Evolutionary conservation across 139 green algal species (phyloP), one percentile per base, ranked within the genome.

Genomic region (Picochlorum sp.): DNA sequence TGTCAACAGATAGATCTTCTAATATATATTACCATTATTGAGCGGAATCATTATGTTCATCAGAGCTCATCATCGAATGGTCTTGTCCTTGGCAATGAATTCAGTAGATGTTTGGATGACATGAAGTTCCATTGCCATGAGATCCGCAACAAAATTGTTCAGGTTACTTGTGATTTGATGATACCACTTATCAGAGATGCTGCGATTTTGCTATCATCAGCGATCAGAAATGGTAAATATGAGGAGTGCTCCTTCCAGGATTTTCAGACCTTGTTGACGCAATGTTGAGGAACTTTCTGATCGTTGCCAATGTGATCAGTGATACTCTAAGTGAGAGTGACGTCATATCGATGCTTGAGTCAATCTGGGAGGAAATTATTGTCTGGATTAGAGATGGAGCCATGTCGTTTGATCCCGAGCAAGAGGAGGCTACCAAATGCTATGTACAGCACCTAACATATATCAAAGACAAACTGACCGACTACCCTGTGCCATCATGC

Each of bases 81-180:
- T 26, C 16, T 54, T 54, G n/a, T 21, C 2, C 47, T 54, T 54
- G 47, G n/a, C n/a, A 54, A 54, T 21, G 47, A 54, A 54, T 54
- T 54, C 15, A 13, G n/a, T 54, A 54, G 47, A 54, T 20, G n/a
- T 32, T 10, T 60, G 38, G 70, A 89, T 81, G 88, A 95, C 69
- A 68, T 94, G 57, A 68, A 49, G 18, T 66, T 86, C 18, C 88
- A 95, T 72, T 74, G 81, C 45, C 74, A 82, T 44, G 85, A 94
- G 74, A 79, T 97, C 45, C 82, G 91, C 72, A 72, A 57, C 75
- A 97, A 97, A 83, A 77, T 97, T 52, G 86, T 97, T n/a, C 71
- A 82, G 56, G 96, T 97, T 71, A 97, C 96, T 86, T 80, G 86
- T 6, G 79, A 62, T 21, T 34, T 30, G n/a, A 89, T 68, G 18